Base-by-base conservation (phyloP, 2,329 filamentous ascomycete genomes). In the Neofusicoccum kwambonambiense region DNA sequence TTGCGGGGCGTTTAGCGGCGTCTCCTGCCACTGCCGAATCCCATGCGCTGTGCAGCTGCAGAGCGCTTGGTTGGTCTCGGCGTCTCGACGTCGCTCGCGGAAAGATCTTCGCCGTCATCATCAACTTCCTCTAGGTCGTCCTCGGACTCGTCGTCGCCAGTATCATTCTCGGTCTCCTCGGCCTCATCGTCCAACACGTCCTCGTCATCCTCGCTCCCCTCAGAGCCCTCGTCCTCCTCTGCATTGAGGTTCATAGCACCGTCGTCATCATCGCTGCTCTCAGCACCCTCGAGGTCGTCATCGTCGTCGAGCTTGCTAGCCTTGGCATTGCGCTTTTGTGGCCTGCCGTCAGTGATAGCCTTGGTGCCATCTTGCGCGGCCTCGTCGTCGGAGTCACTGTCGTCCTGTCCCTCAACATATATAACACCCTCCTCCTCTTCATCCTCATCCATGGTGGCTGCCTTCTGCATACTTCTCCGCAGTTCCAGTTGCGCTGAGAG, bases 401-500 rank as follows among this genome's bases (percentile, higher is more conserved):
- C 85, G 35, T 90, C 88, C 71, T 93, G 86, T 0, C 91, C 93
- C 76, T 97, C 93, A 1, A 97, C 91, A 74, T 95, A 97, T 61
- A 97, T 89, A 4, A 96, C 84, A 19, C 84, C 87, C 68, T 92
- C 89, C 68, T 92, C 89, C 44, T 89, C 88, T 7, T 90, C 85
- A 3, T 86, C 83, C 11, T 84, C 84, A n/a, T 84, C 81, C 7
- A 84, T 83, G 1, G 83, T 82, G 44, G 82, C 80, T 52, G 81
- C 81, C 56, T 80, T 83, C 72, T 90, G 87, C 78, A 93, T 87
- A 67, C 85, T 86, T 71, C 87, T 87, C 57, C 95, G 85, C 71
- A 97, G 81, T 71, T 91, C 87, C 77, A 98, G 89, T 79, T 99
- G 95, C 6, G 92, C 89, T 72, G 95, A 90, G 56, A 98, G 84